Evolutionary conservation across 2,329 filamentous ascomycete species (phyloP).

Genomic region (Fusarium fracticaudum): DNA sequence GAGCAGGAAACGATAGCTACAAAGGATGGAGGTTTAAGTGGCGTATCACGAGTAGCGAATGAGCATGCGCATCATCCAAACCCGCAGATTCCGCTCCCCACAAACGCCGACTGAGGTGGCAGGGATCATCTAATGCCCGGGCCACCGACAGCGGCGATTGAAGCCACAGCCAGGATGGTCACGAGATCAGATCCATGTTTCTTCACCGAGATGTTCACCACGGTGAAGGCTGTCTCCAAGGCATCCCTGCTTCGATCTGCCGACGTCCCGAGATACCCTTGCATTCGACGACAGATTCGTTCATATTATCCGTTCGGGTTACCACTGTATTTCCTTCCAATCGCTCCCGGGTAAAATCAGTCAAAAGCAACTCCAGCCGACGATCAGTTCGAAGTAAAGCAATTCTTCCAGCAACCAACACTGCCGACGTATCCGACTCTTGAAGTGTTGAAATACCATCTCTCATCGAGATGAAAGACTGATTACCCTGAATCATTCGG

Average conservation of each 20-base stretch:
- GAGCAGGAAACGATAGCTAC: slow-evolving; percentile 30
- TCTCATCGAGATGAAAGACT: not conserved
- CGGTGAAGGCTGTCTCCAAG: slow-evolving; percentile 5
- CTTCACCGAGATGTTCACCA: slow-evolving; percentile 20
- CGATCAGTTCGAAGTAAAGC: not conserved
- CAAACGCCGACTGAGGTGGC: not conserved
- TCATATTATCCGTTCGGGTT: slow-evolving; percentile 4
- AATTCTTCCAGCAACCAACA: not conserved
- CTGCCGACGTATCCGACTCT: slow-evolving; percentile 14
- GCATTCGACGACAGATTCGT: slow-evolving; percentile 1
- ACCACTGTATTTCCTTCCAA: slow-evolving; percentile 6
- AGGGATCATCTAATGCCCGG: slow-evolving; percentile 26
- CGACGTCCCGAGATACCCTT: slow-evolving; percentile 22
- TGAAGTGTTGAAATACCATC: not conserved
- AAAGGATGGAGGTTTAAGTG: not conserved
- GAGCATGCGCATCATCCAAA: slow-evolving; percentile 10
- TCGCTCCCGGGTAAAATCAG: slow-evolving; percentile 11
- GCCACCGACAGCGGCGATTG: slow-evolving; percentile 10
- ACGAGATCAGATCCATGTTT: not conserved
- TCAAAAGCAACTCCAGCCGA: not conserved
- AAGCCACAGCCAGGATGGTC: slow-evolving; percentile 1
- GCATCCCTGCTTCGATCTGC: slow-evolving; percentile 23
- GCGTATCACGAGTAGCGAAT: slow-evolving; percentile 28
- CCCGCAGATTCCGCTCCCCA: slow-evolving; percentile 16
- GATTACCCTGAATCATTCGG: not conserved